A percentile compares a stretch with the other conserved stretches of the same genome.
phyloP scores from a whole-genome alignment of 768 basidiomycete species.

The Leucocoprinus sp. region DNA sequence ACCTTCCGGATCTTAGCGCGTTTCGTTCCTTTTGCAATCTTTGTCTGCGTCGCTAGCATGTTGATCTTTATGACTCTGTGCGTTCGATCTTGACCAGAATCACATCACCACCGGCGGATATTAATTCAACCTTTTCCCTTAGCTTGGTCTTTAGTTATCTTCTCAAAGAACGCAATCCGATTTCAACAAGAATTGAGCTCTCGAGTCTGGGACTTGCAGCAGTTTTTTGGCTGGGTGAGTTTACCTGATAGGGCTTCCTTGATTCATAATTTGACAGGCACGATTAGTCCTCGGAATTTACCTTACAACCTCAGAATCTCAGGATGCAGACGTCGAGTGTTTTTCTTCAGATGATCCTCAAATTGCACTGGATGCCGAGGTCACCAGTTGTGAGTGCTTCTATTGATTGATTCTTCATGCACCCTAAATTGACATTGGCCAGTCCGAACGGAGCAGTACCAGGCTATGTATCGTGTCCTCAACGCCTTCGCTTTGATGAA shows the following conservation, averaged over 20 bases:
- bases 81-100: slow-evolving; percentile 19
- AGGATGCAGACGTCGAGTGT: slow-evolving; percentile 77
- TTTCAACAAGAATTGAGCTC: slow-evolving; percentile 71
- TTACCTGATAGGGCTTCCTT: slow-evolving; percentile 1
- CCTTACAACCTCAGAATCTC: slow-evolving; percentile 65
- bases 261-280: slow-evolving; percentile 13
- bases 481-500: slow-evolving; percentile 78
- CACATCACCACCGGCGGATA: not conserved
- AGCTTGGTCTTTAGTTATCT: slow-evolving; percentile 62
- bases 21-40: slow-evolving; percentile 81
- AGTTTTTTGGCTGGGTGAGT: slow-evolving; percentile 72
- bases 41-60: slow-evolving; percentile 65
- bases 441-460: slow-evolving; percentile 84
- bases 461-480: slow-evolving; percentile 81
- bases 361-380: slow-evolving; percentile 43
- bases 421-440: slow-evolving; percentile 12
- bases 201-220: slow-evolving; percentile 63
- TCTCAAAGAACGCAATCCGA: slow-evolving; percentile 62
- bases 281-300: slow-evolving; percentile 63
- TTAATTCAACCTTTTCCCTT: not conserved
- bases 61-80: slow-evolving; percentile 62
- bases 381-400: slow-evolving; percentile 54
- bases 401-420: not conserved
- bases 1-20: slow-evolving; percentile 43
- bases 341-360: slow-evolving; percentile 46